Evolutionary conservation across 2,329 filamentous ascomycete species (phyloP).

Genomic region (Fusarium succisae): DNA sequence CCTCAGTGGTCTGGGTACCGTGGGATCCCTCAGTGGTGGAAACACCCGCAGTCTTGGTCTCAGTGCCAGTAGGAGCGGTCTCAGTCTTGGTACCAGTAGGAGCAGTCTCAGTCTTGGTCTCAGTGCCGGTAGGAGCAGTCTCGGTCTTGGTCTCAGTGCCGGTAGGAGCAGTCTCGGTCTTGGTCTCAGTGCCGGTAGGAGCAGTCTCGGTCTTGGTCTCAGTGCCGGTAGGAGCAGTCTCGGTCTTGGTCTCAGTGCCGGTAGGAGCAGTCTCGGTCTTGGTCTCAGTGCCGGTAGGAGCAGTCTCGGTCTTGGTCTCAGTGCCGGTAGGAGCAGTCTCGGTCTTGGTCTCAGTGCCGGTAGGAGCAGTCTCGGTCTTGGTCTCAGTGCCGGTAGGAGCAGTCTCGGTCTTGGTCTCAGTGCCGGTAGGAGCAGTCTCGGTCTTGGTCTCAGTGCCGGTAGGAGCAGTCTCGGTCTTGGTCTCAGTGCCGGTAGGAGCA

Average conservation of each 20-base stretch:
- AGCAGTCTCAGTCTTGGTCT: constrained; percentile 2
- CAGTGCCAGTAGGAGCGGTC: neutral
- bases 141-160: neutral
- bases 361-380: neutral
- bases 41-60: neutral
- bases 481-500: neutral
- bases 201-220: neutral
- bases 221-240: neutral
- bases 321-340: constrained; percentile 9
- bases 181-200: constrained; percentile 3
- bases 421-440: neutral
- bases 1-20: constrained; percentile 14
- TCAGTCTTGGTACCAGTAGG: neutral
- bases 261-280: constrained; percentile 1
- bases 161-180: neutral
- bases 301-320: neutral
- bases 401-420: neutral
- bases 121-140: neutral
- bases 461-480: constrained; percentile 1
- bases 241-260: neutral
- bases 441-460: no score
- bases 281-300: neutral
- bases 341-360: no score
- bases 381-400: neutral
- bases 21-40: constrained; percentile 1